These are phyloP conservation scores for Anastatica hierochuntica DNA, from an alignment of 345 rosid species.

Conservation along the genomic window DNA sequence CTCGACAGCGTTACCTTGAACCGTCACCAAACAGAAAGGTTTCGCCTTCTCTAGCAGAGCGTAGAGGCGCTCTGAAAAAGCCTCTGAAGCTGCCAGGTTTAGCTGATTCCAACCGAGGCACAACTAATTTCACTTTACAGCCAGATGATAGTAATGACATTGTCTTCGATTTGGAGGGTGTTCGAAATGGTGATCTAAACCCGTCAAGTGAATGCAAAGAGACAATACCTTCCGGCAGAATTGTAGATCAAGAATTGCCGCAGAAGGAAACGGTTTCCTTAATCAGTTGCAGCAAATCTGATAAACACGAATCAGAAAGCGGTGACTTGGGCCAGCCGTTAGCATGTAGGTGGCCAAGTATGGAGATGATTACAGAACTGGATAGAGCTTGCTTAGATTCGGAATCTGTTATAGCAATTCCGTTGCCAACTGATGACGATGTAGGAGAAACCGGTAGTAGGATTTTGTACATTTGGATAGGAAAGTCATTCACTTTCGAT, in stretches of 20 bases:
- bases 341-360: constrained; percentile 62
- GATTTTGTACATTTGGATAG: constrained; percentile 76
- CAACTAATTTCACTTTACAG: constrained; percentile 28
- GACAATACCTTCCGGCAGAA: constrained; percentile 30
- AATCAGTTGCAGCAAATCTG: too few species aligned
- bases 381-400: constrained; percentile 42
- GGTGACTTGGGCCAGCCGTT: constrained; percentile 29
- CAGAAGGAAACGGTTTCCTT: constrained; percentile 26
- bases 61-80: constrained; percentile 65
- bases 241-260: constrained; percentile 23
- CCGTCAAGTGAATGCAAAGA: constrained; percentile 23
- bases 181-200: constrained; percentile 27
- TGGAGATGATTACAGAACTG: constrained; percentile 46
- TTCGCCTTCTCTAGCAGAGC: constrained; percentile 75
- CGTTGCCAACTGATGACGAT: constrained; percentile 28
- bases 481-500: constrained; percentile 43
- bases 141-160: constrained; percentile 43
- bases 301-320: constrained; percentile 17
- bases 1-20: constrained; percentile 25
- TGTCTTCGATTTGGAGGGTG: constrained; percentile 37
- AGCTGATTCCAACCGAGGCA: constrained; percentile 36
- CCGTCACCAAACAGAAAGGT: constrained; percentile 36
- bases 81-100: constrained; percentile 60
- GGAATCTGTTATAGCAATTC: constrained; percentile 50
- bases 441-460: constrained; percentile 35